Evolutionary conservation across 345 rosid species (phyloP).

Genomic region (Sapria himalayana): DNA sequence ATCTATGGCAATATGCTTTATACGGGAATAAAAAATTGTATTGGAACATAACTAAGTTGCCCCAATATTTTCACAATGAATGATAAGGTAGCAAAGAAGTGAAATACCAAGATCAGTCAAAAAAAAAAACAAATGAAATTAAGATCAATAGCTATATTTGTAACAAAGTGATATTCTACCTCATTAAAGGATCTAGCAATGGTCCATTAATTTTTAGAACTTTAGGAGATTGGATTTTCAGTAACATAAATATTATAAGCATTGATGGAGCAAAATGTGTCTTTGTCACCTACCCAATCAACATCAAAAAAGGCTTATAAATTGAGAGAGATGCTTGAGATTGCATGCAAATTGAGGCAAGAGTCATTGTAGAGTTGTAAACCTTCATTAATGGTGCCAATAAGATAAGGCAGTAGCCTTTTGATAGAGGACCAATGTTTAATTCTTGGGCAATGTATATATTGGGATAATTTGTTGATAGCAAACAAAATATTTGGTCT

Average conservation of each 20-base stretch:
- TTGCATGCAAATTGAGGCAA: background rate
- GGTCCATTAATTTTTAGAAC: too few relatives aligned
- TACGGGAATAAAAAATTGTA: background rate
- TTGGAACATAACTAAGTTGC: background rate
- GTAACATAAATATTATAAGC: too few relatives aligned
- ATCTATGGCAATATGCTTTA: background rate
- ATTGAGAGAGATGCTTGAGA: background rate
- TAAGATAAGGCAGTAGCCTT: background rate
- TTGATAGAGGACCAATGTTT: background rate
- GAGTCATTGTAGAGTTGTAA: background rate
- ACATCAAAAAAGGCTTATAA: too few relatives aligned
- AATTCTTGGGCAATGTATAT: background rate
- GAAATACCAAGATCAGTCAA: background rate
- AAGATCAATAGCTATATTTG: background rate
- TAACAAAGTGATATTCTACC: too few relatives aligned
- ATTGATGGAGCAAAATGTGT: too few relatives aligned
- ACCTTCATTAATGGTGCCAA: background rate
- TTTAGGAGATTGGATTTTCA: too few relatives aligned
- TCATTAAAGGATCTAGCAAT: too few relatives aligned
- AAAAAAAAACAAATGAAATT: background rate
- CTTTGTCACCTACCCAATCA: too few relatives aligned
- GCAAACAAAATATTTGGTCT: background rate
- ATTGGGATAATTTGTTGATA: background rate
- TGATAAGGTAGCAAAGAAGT: background rate
- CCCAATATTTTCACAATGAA: background rate